These are phyloP conservation scores for Chrysanthemum lavandulifolium DNA, from an alignment of 129 eudicot species.

Conservation along the genomic window DNA sequence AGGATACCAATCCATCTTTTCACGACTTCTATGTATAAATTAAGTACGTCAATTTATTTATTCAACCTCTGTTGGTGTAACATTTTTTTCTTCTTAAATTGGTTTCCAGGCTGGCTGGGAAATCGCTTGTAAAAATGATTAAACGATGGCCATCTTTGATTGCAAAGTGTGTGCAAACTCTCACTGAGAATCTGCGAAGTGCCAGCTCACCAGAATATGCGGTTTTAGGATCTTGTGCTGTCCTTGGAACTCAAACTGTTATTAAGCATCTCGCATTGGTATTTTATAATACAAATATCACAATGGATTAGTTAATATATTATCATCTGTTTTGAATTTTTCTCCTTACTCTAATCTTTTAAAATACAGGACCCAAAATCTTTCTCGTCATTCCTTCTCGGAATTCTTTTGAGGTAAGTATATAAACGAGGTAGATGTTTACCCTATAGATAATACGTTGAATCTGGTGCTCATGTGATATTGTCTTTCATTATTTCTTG, in stretches of 20 bases:
- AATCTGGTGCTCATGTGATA: conserved; percentile 5
- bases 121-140: conserved; percentile 80
- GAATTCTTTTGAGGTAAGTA: conserved; percentile 80
- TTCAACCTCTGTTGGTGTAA: background rate
- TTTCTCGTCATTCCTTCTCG: conserved; percentile 81
- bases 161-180: conserved; percentile 69
- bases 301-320: background rate
- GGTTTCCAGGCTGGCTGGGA: conserved; percentile 78
- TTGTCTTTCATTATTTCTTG: conserved; percentile 20
- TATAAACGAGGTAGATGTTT: no score
- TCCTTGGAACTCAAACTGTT: conserved; percentile 86
- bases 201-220: conserved; percentile 74
- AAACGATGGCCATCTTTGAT: conserved; percentile 93
- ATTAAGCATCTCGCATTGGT: conserved; percentile 90
- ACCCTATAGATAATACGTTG: conserved; percentile 2
- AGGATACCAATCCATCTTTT: no score
- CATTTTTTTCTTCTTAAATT: background rate
- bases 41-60: no score
- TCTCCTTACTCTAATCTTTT: conserved; percentile 4
- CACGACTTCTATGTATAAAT: no score
- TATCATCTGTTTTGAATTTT: background rate
- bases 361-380: conserved; percentile 70
- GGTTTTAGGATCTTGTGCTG: conserved; percentile 93
- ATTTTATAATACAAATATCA: conserved; percentile 21
- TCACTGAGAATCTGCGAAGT: conserved; percentile 66